phyloP scores from a whole-genome alignment of 2,329 filamentous ascomycete genomes.

The Penicillium expansum region DNA sequence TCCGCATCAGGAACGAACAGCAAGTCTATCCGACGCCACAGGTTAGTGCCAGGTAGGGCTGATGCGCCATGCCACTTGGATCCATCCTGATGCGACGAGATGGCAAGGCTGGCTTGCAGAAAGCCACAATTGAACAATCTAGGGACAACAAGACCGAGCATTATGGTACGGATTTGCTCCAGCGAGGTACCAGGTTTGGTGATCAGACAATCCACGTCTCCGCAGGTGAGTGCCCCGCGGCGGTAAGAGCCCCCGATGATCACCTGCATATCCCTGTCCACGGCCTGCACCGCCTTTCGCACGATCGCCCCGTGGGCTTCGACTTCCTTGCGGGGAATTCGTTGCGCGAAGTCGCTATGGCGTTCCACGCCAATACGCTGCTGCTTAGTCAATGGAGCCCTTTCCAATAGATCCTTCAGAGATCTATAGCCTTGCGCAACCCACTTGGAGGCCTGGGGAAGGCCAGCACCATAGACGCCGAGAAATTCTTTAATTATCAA shows the following conservation, averaged over 20 bases:
- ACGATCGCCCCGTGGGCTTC: slow-evolving; percentile 66
- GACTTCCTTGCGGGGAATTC: slow-evolving; percentile 77
- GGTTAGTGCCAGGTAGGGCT: slow-evolving; percentile 57
- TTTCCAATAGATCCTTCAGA: slow-evolving; percentile 65
- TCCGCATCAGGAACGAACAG: slow-evolving; percentile 76
- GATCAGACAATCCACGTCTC: slow-evolving; percentile 83
- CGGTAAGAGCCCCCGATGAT: slow-evolving; percentile 84
- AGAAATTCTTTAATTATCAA: slow-evolving; percentile 66
- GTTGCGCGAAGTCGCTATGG: slow-evolving; percentile 72
- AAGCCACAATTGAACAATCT: slow-evolving; percentile 62
- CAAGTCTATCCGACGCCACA: slow-evolving; percentile 82
- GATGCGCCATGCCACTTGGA: slow-evolving; percentile 90
- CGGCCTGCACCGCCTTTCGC: slow-evolving; percentile 52
- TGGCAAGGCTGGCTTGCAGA: slow-evolving; percentile 67
- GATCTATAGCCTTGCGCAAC: slow-evolving; percentile 70
- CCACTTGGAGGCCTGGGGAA: slow-evolving; percentile 70
- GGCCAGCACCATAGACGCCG: slow-evolving; percentile 75
- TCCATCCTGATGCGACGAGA: slow-evolving; percentile 54
- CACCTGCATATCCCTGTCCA: slow-evolving; percentile 65
- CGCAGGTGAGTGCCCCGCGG: slow-evolving; percentile 68
- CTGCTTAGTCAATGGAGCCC: slow-evolving; percentile 63
- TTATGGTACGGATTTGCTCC: slow-evolving; percentile 59
- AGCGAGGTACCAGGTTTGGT: slow-evolving; percentile 63
- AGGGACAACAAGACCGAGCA: slow-evolving; percentile 62
- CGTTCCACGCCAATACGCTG: slow-evolving; percentile 76